Base-by-base conservation (phyloP, 306 rosid genomes). In the Cicer chorassanicum region DNA sequence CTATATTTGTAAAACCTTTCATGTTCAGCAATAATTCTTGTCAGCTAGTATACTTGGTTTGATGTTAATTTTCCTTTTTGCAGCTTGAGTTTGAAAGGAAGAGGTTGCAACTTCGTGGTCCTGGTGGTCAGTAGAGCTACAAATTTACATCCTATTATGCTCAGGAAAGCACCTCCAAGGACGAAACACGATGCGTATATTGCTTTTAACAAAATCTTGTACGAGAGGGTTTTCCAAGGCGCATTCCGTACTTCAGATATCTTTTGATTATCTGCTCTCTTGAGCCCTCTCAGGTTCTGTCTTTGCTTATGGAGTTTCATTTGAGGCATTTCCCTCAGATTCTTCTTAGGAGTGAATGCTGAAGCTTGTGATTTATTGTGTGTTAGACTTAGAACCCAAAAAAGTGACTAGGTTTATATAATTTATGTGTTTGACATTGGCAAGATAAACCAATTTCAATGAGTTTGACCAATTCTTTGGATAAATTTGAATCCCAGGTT, bases 31-130 rank as follows among this genome's bases (percentile, higher is more conserved):
- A 44, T 9, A 9, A 1, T 1, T 41, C 21, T 75, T 59, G 29
- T 40, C 59, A 59, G 39, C 46, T 34, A 34, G 56, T 59, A 29
- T 29, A n/a, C 56, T 29, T 50, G 60, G 46, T 62, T 55, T 78
- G 63, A 59, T 44, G 46, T 50, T 79, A 65, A 81, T 36, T 61
- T 29, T 59, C 66, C 65, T 44, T 2, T 57, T 21, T 84, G 68
- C 77, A 93, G 97, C 90, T 93, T 67, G 98, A 89, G 76, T 60
- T 86, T 1, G 97, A 89, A 87, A 89, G 93, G 87, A 91, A 89
- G 87, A 92, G 93, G 85, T 77, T 93, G 84, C 97, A 89, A 68
- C 81, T 81, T 78, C 97, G 92, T 57, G 62, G 79, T 57, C 16
- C 61, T 12, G 61, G 86, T 75, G 88, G 93, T 73, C 94, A 82